These are phyloP conservation scores for Exophiala oligosperma DNA, from an alignment of 2,329 filamentous ascomycete species.

Conservation along the genomic window DNA sequence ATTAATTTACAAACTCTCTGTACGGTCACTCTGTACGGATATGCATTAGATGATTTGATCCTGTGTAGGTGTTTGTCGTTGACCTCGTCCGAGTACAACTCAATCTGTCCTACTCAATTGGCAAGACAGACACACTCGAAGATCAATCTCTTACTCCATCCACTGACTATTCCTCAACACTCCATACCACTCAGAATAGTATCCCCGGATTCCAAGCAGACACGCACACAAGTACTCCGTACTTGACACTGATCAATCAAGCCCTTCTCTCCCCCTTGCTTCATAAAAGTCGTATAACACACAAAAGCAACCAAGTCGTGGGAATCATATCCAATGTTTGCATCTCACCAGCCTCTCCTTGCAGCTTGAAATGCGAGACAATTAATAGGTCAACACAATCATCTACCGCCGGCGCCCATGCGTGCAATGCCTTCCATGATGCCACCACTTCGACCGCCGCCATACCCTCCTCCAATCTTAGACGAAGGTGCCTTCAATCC, in stretches of 20 bases:
- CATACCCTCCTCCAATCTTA: slow-evolving; percentile 24
- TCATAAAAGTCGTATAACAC: neutral
- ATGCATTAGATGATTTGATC: too few relatives aligned
- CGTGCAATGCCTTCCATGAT: slow-evolving; percentile 34
- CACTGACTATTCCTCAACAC: too few relatives aligned
- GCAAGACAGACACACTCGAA: too few relatives aligned
- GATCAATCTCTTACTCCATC: too few relatives aligned
- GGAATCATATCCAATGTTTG: neutral
- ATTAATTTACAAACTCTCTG: too few relatives aligned
- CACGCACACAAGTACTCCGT: too few relatives aligned
- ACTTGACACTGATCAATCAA: neutral
- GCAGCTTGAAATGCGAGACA: neutral
- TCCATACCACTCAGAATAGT: too few relatives aligned
- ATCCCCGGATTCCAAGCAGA: too few relatives aligned
- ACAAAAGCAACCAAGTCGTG: neutral
- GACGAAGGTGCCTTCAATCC: slow-evolving; percentile 27
- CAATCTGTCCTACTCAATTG: too few relatives aligned
- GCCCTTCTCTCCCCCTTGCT: neutral
- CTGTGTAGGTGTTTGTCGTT: too few relatives aligned
- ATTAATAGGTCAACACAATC: neutral
- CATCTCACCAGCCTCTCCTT: neutral
- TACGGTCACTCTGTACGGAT: too few relatives aligned
- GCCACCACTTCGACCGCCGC: slow-evolving; percentile 25
- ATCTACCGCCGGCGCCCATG: slow-evolving; percentile 32
- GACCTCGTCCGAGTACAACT: too few relatives aligned